Evolutionary conservation across 2,329 filamentous ascomycete species (phyloP), one percentile per base, ranked within the genome.

Genomic region (Leptographium wingfieldii): DNA sequence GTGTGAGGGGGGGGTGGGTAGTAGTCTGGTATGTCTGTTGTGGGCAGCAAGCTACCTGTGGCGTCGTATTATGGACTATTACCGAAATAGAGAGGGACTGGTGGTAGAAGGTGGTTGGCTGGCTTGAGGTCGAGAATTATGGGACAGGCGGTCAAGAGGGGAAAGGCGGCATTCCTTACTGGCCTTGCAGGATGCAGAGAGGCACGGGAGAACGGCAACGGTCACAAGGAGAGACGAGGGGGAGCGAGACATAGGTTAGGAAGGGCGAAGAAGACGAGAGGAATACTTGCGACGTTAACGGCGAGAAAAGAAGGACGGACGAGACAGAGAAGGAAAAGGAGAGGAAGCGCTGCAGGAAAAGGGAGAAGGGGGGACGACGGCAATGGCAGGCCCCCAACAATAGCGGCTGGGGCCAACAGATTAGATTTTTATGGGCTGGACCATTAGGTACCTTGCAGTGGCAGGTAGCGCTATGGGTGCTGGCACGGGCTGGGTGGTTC

Each of bases 41-140:
- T 57, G 56, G 46, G 56, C 46, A n/a, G 31, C n/a, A 4, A 19
- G 35, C 22, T 38, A 52, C 55, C 46, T 35, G 55, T 56, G 46
- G 40, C 5, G 55, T 56, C 55, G 55, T 56, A 56, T 56, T 49
- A 9, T 49, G 54, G 38, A n/a, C 40, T 56, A 56, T 49, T 56
- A 49, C 55, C 55, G 40, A 48, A 56, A 49, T 29, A 56, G 40
- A 56, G 25, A 46, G 35, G 49, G 54, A 25, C 25, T 40, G 53
- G 53, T 22, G 53, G 53, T 27, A 22, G 33, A 11, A 40, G 53
- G 12, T 40, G 22, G 53, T 55, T 55, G 53, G 52, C 29, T 54
- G 22, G 48, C 48, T n/a, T 14, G 16, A n/a, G 53, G 16, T 51
- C 19, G 9, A 40, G 33, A 35, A 40, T 25, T 33, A 54, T 54